These are phyloP conservation scores for Hymenoscyphus scutula DNA, from an alignment of 2,329 filamentous ascomycete species.

Conservation along the genomic window DNA sequence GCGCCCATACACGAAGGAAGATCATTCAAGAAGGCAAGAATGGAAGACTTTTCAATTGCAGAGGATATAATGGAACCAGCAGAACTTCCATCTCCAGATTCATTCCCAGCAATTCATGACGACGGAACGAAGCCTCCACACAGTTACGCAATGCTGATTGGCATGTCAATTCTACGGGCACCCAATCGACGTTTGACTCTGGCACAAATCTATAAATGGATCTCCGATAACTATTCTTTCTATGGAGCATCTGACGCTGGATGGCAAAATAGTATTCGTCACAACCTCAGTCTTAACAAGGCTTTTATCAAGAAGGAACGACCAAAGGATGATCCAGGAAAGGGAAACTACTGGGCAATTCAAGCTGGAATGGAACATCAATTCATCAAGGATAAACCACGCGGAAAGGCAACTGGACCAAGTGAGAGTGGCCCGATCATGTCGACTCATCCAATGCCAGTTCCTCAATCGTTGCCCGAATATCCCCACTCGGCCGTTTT, in stretches of 20 bases:
- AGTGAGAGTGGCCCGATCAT: conserved; percentile 49
- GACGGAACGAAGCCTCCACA: conserved; percentile 86
- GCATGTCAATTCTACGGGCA: conserved; percentile 91
- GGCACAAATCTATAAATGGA: conserved; percentile 98
- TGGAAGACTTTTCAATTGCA: conserved; percentile 51
- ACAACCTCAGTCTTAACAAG: conserved; percentile 96
- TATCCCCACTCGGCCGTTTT: conserved; percentile 24
- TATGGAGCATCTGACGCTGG: conserved; percentile 82
- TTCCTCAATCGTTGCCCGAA: conserved; percentile 22
- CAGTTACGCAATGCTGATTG: conserved; percentile 93
- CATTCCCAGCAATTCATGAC: conserved; percentile 80
- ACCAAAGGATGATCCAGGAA: conserved; percentile 94
- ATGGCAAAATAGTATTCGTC: conserved; percentile 99
- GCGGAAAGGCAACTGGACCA: conserved; percentile 53
- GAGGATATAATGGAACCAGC: conserved; percentile 27
- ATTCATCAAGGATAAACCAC: conserved; percentile 79
- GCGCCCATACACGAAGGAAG: conserved; percentile 69
- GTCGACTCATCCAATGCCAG: conserved; percentile 25
- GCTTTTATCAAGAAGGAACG: conserved; percentile 93
- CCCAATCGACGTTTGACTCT: conserved; percentile 81
- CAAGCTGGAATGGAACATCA: conserved; percentile 83
- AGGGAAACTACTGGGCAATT: conserved; percentile 97
- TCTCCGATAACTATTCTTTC: conserved; percentile 89
- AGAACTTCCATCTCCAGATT: conserved; percentile 41
- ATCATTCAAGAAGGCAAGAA: conserved; percentile 64